phyloP scores from a whole-genome alignment of 495 filamentous ascomycete species.

The Chaetomidium leptoderma region DNA sequence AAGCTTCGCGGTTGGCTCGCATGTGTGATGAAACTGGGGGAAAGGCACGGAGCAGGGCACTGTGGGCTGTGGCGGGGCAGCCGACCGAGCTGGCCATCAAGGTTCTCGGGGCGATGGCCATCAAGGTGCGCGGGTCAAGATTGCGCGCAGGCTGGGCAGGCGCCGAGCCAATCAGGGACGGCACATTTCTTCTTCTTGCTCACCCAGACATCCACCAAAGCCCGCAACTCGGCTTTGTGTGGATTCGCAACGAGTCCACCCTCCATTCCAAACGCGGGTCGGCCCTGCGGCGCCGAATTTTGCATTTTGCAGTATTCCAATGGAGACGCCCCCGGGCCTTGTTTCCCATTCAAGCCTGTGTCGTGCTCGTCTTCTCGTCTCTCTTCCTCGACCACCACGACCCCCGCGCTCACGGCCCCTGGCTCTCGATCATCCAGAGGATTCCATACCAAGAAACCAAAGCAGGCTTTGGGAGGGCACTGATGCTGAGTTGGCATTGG shows the following conservation, averaged over 20 bases:
- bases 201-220: not conserved
- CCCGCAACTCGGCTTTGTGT: not conserved
- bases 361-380: not conserved
- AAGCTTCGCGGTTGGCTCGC: not conserved
- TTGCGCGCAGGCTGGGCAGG: conserved; percentile 13
- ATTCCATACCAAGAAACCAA: too few species aligned
- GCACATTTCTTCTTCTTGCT: conserved; percentile 10
- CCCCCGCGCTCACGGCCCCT: too few species aligned
- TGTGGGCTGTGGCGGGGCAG: too few species aligned
- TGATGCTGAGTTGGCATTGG: too few species aligned
- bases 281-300: not conserved
- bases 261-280: not conserved
- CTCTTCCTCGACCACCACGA: not conserved
- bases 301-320: not conserved
- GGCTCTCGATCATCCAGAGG: too few species aligned
- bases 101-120: conserved; percentile 17
- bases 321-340: not conserved
- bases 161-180: conserved; percentile 15
- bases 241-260: not conserved
- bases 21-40: not conserved
- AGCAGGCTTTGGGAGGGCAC: too few species aligned
- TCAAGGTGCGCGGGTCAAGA: conserved; percentile 15
- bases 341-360: not conserved
- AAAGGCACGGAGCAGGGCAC: not conserved
- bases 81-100: conserved; percentile 9